Evolutionary conservation across 2,329 filamentous ascomycete species (phyloP), one percentile per base, ranked within the genome.

Genomic region (Tolypocladium tundrense): DNA sequence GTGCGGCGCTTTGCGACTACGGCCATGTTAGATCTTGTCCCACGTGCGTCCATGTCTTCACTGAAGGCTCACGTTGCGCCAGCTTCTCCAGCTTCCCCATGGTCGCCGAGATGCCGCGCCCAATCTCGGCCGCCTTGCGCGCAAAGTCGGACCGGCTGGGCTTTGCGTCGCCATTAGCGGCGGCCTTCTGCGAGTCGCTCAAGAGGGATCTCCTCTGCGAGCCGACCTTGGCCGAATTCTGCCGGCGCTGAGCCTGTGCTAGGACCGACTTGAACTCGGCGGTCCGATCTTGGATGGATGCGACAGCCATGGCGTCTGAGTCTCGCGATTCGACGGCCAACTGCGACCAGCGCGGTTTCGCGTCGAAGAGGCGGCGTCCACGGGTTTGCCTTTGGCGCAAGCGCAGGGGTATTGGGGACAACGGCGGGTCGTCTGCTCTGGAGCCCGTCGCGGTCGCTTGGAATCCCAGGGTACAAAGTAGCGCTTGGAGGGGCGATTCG

Each of bases 41-140:
- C 31, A 35, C 1, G 19, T 8, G 16, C 31, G 27, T 37, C 41
- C 35, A 35, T 2, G 19, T 37, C 31, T 10, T 52, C 48, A 11
- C 31, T 4, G 48, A n/a, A 43, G 27, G 77, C 83, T 68, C 73
- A 88, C 86, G 77, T 72, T 96, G 90, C 60, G 92, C 93, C 63
- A 99, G 77, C 72, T 95, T 90, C 75, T 97, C 91, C 67, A 99
- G 77, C 75, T 97, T 99, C 58, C 86, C 91, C 86, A 96, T 97
- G 9, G 94, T 97, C 58, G 83, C 88, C 14, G 88, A 88, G 63
- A 99, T 97, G 39, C 91, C 91, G 65, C 91, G 83, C 57, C 93
- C 94, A 68, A 99, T 96, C 65, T 94, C 89, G 48, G 91, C 91
- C 9, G 94, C 94, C 70, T 88, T 88, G 66, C 91, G 85, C 67